Conservation (phyloP, 2,329 filamentous ascomycete genomes). For the Arthrobotrys sinensis region DNA sequence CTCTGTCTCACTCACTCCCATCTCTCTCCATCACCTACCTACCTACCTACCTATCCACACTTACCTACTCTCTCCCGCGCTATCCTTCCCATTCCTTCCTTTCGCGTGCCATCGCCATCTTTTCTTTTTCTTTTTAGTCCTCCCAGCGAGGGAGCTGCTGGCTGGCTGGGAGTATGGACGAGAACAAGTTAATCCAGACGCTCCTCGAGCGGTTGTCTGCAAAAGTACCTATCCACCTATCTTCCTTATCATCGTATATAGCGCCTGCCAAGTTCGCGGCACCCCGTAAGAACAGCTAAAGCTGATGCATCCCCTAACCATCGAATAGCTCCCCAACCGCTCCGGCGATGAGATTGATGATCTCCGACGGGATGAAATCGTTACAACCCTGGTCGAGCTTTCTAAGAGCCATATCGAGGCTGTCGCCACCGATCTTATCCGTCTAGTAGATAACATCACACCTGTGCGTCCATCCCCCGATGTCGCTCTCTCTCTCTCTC, state of each 20-base stretch:
- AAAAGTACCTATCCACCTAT: constrained; percentile 59
- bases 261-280: constrained; percentile 3
- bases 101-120: constrained; percentile 14
- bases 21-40: not conserved
- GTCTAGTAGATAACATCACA: constrained; percentile 64
- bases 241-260: not conserved
- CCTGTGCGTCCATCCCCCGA: constrained; percentile 58
- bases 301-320: not conserved
- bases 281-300: not conserved
- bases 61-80: not conserved
- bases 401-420: constrained; percentile 64
- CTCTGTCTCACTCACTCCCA: not conserved
- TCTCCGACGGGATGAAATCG: constrained; percentile 64
- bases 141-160: constrained; percentile 40
- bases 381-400: constrained; percentile 64
- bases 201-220: constrained; percentile 64
- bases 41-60: not conserved
- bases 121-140: constrained; percentile 9
- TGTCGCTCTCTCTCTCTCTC: not conserved
- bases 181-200: constrained; percentile 65
- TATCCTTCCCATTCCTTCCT: constrained; percentile 12
- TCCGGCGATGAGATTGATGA: constrained; percentile 64
- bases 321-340: constrained; percentile 63
- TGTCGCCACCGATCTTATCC: constrained; percentile 63
- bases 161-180: constrained; percentile 62